Evolutionary conservation across 345 rosid genomes (phyloP).

Genomic region (Mercurialis annua): DNA sequence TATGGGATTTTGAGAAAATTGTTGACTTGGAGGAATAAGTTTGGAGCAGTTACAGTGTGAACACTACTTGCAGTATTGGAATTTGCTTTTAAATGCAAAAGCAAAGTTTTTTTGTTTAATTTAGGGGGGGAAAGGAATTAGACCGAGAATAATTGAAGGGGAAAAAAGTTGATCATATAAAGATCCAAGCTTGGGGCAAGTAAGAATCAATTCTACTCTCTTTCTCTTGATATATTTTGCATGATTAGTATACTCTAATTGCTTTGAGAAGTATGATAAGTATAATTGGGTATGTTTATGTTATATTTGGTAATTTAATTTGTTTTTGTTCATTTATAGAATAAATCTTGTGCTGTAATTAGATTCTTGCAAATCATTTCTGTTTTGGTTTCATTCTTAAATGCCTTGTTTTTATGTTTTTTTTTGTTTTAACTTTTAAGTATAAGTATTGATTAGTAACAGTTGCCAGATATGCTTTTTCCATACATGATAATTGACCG

Average conservation of each 20-base stretch:
- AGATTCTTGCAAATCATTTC: too few species aligned
- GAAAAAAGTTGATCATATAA: conserved; percentile 23
- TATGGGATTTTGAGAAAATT: not conserved
- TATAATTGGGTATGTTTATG: not conserved
- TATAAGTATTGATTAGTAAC: too few species aligned
- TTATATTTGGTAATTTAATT: not conserved
- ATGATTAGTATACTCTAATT: not conserved
- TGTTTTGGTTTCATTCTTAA: too few species aligned
- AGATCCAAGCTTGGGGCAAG: conserved; percentile 34
- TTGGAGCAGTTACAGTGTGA: not conserved
- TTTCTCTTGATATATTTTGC: not conserved
- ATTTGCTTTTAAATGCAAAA: conserved; percentile 3
- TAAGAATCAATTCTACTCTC: conserved; percentile 32
- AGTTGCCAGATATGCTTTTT: too few species aligned
- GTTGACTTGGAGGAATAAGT: too few species aligned
- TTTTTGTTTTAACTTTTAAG: too few species aligned
- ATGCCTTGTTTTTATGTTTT: too few species aligned
- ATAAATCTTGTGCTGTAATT: too few species aligned
- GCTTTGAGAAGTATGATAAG: not conserved
- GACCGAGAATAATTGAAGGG: conserved; percentile 15
- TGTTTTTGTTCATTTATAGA: not conserved
- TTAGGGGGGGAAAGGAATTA: not conserved
- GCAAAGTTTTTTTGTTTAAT: conserved; percentile 1
- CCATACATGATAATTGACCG: too few species aligned
- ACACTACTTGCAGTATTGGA: not conserved